Evolutionary conservation across 345 rosid species (phyloP).

Genomic region (Pistacia vera): DNA sequence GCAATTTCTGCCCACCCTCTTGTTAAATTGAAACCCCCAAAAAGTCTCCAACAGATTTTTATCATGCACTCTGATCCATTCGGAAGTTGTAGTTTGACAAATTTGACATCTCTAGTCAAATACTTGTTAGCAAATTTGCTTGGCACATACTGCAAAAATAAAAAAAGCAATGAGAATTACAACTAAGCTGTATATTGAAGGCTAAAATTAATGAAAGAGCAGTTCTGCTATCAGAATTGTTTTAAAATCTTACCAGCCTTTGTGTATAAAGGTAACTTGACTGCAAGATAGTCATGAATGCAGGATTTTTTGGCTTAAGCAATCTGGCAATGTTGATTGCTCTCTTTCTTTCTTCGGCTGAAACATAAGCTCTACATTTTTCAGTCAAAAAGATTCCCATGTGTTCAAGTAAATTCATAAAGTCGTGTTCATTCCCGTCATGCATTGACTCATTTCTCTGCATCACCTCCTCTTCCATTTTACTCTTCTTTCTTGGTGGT

Average conservation of each 20-base stretch:
- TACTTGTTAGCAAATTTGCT: slow-evolving; percentile 17
- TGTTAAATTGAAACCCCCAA: not conserved
- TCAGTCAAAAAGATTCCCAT: slow-evolving; percentile 16
- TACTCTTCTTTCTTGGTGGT: slow-evolving; percentile 17
- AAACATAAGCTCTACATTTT: not conserved
- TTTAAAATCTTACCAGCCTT: slow-evolving; percentile 2
- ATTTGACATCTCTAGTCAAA: not conserved
- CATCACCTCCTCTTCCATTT: slow-evolving; percentile 13
- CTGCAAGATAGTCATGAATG: slow-evolving; percentile 36
- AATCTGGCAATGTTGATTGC: slow-evolving; percentile 34
- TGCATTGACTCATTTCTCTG: slow-evolving; percentile 13
- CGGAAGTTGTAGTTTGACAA: slow-evolving; percentile 28
- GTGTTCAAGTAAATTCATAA: not conserved
- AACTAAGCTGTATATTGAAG: not conserved
- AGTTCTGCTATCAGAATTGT: not conserved
- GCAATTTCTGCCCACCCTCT: slow-evolving; percentile 27
- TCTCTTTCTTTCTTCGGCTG: slow-evolving; percentile 29
- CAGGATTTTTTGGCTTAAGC: slow-evolving; percentile 37
- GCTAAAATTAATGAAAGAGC: not conserved
- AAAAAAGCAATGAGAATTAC: not conserved
- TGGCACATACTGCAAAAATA: slow-evolving; percentile 28
- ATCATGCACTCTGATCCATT: slow-evolving; percentile 29
- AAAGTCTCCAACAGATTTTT: not conserved
- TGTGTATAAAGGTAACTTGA: not conserved
- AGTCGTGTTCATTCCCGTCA: not conserved